These are phyloP conservation scores for Lyophyllum shimeji DNA, from an alignment of 768 basidiomycete species.

Conservation along the genomic window DNA sequence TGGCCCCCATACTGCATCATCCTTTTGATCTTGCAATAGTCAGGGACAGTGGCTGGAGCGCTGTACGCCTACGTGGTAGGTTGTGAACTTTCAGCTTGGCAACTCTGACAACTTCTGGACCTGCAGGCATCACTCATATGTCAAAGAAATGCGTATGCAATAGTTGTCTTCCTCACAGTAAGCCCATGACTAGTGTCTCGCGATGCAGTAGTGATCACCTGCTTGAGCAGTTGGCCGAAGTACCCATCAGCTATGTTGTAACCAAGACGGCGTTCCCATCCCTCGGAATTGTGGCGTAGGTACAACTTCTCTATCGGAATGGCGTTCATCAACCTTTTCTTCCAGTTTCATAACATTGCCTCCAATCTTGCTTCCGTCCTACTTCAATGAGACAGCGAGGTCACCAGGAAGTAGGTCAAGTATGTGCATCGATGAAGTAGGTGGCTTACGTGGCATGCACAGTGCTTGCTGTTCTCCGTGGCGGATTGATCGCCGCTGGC, in stretches of 20 bases:
- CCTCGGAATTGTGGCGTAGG: slow-evolving; percentile 44
- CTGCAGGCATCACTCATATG: slow-evolving; percentile 38
- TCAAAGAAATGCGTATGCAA: slow-evolving; percentile 39
- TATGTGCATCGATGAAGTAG: not conserved
- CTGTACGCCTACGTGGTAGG: slow-evolving; percentile 32
- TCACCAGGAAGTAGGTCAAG: slow-evolving; percentile 28
- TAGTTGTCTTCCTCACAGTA: slow-evolving; percentile 40
- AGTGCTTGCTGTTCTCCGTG: slow-evolving; percentile 41
- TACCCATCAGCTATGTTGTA: slow-evolving; percentile 46
- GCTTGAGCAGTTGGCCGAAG: slow-evolving; percentile 34
- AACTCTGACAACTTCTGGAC: not conserved
- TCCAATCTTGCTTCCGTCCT: slow-evolving; percentile 34
- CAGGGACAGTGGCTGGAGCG: slow-evolving; percentile 32
- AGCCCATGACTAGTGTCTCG: slow-evolving; percentile 1
- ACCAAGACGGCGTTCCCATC: slow-evolving; percentile 36
- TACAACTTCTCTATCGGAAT: not conserved
- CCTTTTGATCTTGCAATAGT: slow-evolving; percentile 14
- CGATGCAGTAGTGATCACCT: not conserved
- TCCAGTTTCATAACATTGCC: slow-evolving; percentile 43
- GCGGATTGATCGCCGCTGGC: slow-evolving; percentile 41
- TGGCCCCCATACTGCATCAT: not conserved
- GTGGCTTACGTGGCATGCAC: not conserved
- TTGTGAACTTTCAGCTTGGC: not conserved
- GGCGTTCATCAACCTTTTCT: slow-evolving; percentile 1
- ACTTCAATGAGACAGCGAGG: slow-evolving; percentile 24